phyloP scores from a whole-genome alignment of 257 asterid species.

The Eustoma russellianum region DNA sequence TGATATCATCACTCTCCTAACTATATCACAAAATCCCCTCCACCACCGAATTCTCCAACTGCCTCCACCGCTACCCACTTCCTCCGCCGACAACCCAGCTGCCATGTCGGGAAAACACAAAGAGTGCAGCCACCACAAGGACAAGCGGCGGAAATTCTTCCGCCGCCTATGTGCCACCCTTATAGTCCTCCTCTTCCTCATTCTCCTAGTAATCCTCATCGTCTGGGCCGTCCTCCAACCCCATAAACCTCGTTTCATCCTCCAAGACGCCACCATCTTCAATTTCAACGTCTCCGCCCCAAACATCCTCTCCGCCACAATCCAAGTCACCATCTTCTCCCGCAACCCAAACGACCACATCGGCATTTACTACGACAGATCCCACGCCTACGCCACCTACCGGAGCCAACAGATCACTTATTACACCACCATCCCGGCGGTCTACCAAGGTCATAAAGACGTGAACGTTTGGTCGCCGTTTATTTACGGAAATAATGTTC shows the following conservation, averaged over 20 bases:
- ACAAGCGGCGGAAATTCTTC: constrained; percentile 19
- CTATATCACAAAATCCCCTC: neutral
- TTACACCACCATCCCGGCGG: constrained; percentile 52
- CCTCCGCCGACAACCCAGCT: neutral
- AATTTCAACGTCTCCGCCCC: constrained; percentile 69
- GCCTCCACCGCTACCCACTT: neutral
- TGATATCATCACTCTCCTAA: neutral
- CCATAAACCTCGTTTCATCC: constrained; percentile 62
- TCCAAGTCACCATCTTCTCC: constrained; percentile 73
- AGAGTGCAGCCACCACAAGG: constrained; percentile 55
- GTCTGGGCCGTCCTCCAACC: constrained; percentile 82
- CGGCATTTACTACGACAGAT: constrained; percentile 61
- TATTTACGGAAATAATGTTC: constrained; percentile 52
- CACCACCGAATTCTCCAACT: neutral
- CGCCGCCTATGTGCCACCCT: constrained; percentile 27
- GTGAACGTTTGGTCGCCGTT: constrained; percentile 81
- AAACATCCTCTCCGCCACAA: constrained; percentile 58
- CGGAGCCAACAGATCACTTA: constrained; percentile 73
- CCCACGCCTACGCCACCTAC: constrained; percentile 50
- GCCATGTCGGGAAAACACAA: constrained; percentile 36
- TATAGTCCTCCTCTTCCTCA: constrained; percentile 34
- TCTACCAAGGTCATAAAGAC: constrained; percentile 79
- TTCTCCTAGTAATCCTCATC: constrained; percentile 46
- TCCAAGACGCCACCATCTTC: constrained; percentile 95
- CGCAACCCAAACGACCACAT: constrained; percentile 61